Evolutionary conservation across 202 grass and related monocot genomes (phyloP).

Genomic region (Panicum virgatum): DNA sequence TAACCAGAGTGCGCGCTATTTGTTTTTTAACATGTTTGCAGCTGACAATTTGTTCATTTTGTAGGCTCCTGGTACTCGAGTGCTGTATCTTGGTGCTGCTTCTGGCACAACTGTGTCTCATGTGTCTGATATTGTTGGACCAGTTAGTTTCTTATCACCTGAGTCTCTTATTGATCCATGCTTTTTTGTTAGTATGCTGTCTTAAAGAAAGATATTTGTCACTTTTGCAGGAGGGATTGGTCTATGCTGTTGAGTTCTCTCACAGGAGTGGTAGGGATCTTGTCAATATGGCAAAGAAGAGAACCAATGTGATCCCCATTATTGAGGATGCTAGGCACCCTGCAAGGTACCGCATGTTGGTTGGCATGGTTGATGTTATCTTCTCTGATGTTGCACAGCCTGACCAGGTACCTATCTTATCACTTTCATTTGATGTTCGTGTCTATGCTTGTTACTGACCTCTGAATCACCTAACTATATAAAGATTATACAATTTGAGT

Average conservation of each 20-base stretch:
- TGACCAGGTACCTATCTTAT: slow-evolving; percentile 58
- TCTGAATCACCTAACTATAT: neutral
- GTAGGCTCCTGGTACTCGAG: slow-evolving; percentile 70
- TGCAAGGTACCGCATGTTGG: slow-evolving; percentile 83
- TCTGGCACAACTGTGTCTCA: slow-evolving; percentile 90
- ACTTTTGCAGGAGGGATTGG: slow-evolving; percentile 62
- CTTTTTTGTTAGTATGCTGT: neutral
- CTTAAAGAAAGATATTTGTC: neutral
- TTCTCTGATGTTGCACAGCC: slow-evolving; percentile 99
- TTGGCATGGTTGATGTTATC: slow-evolving; percentile 98
- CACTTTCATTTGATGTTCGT: neutral
- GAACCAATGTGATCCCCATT: slow-evolving; percentile 95
- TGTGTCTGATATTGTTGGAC: slow-evolving; percentile 88
- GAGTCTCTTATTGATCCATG: rapidly evolving
- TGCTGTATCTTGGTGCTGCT: slow-evolving; percentile 87
- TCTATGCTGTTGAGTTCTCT: slow-evolving; percentile 97
- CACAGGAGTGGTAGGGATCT: slow-evolving; percentile 93
- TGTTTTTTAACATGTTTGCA: neutral
- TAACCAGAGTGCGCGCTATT: too few species aligned
- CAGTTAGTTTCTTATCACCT: slow-evolving; percentile 41
- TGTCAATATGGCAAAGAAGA: slow-evolving; percentile 98
- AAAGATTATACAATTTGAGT: neutral
- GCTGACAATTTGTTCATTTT: neutral
- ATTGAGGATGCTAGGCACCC: slow-evolving; percentile 97
- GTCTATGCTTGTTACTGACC: neutral